Percentiles rank a stretch among this genome's conserved stretches.
Evolutionary conservation across 1,284 basidiomycete genomes (phyloP).

Genomic region (Golubevia sp.): DNA sequence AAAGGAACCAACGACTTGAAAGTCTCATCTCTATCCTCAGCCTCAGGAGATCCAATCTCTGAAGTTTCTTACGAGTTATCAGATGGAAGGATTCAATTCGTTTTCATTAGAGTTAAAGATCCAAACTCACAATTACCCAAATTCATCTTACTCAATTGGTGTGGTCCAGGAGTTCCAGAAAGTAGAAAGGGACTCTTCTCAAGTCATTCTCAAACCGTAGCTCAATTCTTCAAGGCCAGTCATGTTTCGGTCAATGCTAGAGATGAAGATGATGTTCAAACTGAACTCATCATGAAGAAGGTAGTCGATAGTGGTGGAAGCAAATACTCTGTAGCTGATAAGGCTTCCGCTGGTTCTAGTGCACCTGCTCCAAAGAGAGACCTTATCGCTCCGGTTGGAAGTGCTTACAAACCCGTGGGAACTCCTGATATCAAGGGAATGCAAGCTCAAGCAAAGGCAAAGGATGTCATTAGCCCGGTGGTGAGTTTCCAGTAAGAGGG

Average conservation of each 20-base stretch:
- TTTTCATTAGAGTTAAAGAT: conserved; percentile 50
- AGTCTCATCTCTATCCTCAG: conserved; percentile 28
- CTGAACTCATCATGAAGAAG: conserved; percentile 46
- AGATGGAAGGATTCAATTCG: conserved; percentile 57
- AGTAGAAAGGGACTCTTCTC: conserved; percentile 54
- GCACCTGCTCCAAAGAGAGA: neutral
- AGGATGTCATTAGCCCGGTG: conserved; percentile 45
- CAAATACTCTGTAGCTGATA: conserved; percentile 51
- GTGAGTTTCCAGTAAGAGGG: too few relatives aligned
- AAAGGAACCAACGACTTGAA: conserved; percentile 56
- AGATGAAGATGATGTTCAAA: conserved; percentile 44
- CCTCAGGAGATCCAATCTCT: conserved; percentile 31
- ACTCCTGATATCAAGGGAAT: conserved; percentile 53
- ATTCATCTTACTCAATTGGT: conserved; percentile 60
- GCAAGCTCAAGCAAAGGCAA: conserved; percentile 32
- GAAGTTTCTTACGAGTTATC: conserved; percentile 47
- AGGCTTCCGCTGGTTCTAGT: conserved; percentile 18
- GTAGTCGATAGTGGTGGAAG: conserved; percentile 50
- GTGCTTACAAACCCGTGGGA: conserved; percentile 52
- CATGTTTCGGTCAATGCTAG: conserved; percentile 57
- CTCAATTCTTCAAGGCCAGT: conserved; percentile 47
- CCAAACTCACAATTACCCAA: conserved; percentile 58
- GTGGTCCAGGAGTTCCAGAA: conserved; percentile 58
- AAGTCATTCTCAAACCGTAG: conserved; percentile 48
- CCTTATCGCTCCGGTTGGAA: conserved; percentile 41